Base-by-base conservation (phyloP, 2,329 filamentous ascomycete species). In the Rosellinia necatrix region DNA sequence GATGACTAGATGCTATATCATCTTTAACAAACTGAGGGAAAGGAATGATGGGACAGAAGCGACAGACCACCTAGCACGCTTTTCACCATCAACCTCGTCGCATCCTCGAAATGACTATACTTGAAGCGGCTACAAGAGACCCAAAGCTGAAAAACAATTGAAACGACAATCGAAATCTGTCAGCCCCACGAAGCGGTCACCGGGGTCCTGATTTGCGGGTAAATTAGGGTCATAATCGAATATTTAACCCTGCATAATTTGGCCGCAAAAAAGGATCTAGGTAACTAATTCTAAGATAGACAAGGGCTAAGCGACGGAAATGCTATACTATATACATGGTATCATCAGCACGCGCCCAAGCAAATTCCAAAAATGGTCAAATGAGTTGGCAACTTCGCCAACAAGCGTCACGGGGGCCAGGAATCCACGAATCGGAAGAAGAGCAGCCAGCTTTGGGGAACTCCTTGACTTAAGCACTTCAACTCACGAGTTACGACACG, bases 401-500 rank as follows among this genome's bases (percentile, higher is more conserved):
- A 8, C 19, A 3, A 12, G 29, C 13, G n/a, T 15, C 17, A 19
- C 40, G 12, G 12, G 17, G 24, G 19, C 27, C 17, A 24, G 32
- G 44, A 29, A 13, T 17, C 42, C 9, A 10, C 3, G 21, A 15
- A n/a, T 49, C 34, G 27, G 13, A n/a, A 30, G 6, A 2, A 22
- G 30, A 3, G 6, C 15, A 15, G 15, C 15, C 15, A 9, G 29
- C 13, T 27, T n/a, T n/a, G n/a, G 6, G 25, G 15, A 12, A 21
- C 10, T 29, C 44, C 12, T 21, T n/a, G 3, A 22, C 27, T 13
- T 10, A 15, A 6, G 4, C 43, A 7, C 27, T 12, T 25, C 30
- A 42, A 6, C 4, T 6, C 7, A 12, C 8, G 27, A 4, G n/a
- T 22, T 46, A 58, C n/a, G 44, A 73, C 22, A 72, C 69, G 46